Evolutionary conservation across 768 basidiomycete species (phyloP).

Genomic region (Leccinellum luteum): DNA sequence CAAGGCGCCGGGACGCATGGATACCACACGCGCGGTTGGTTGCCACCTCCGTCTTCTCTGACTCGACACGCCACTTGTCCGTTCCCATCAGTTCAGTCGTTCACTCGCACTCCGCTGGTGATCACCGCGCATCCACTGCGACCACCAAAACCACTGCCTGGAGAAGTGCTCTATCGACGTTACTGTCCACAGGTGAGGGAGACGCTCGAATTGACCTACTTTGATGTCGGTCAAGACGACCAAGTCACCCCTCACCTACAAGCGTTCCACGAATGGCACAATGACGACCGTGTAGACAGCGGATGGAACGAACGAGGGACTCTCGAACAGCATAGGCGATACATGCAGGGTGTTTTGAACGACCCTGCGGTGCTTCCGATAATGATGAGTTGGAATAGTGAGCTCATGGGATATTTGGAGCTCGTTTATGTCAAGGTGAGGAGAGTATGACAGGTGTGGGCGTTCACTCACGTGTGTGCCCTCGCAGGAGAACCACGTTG

Average conservation of each 20-base stretch:
- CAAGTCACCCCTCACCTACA: conserved; percentile 35
- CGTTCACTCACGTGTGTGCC: not conserved
- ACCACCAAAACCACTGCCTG: conserved; percentile 44
- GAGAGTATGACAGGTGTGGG: too few species aligned
- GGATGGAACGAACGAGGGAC: conserved; percentile 47
- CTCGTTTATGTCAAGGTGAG: conserved; percentile 45
- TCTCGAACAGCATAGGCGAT: conserved; percentile 43
- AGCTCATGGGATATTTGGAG: conserved; percentile 44
- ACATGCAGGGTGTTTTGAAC: conserved; percentile 33
- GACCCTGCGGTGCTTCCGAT: conserved; percentile 40
- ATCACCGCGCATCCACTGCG: conserved; percentile 51
- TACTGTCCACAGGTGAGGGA: conserved; percentile 35
- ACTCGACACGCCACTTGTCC: conserved; percentile 17
- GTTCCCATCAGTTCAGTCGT: conserved; percentile 39
- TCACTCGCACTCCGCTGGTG: conserved; percentile 46
- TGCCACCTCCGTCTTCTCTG: conserved; percentile 32
- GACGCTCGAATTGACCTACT: conserved; percentile 29
- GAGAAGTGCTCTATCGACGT: conserved; percentile 38
- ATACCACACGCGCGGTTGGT: conserved; percentile 32
- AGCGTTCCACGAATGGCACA: conserved; percentile 50
- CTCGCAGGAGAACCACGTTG: conserved; percentile 20
- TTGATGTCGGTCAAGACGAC: conserved; percentile 21
- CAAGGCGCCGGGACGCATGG: conserved; percentile 44
- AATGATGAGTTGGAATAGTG: conserved; percentile 48
- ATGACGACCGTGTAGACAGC: conserved; percentile 42